A percentile compares a stretch with the other conserved stretches of the same genome.
Conservation (phyloP, 2,329 filamentous ascomycete species). For the Penicillium sclerotiorum region DNA sequence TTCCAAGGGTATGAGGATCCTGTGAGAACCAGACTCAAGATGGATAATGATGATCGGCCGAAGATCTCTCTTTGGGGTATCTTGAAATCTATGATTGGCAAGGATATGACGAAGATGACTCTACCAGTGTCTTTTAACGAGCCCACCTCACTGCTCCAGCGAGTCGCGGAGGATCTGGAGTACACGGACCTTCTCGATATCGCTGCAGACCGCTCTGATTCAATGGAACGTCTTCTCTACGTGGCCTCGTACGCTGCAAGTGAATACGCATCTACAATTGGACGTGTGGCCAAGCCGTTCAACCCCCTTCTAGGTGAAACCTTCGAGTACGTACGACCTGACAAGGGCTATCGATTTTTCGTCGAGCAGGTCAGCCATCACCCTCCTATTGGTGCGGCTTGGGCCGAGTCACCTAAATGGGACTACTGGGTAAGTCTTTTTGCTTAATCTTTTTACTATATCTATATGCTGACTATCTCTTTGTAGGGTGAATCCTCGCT, state of each 20-base stretch:
- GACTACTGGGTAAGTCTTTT: slow-evolving; percentile 79
- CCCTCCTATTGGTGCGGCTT: slow-evolving; percentile 89
- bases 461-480: slow-evolving; percentile 20
- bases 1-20: slow-evolving; percentile 93
- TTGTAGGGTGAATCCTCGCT: slow-evolving; percentile 83
- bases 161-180: slow-evolving; percentile 97
- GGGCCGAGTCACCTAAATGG: slow-evolving; percentile 91
- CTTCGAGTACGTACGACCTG: slow-evolving; percentile 91
- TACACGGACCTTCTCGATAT: slow-evolving; percentile 90
- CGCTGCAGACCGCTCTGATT: slow-evolving; percentile 81
- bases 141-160: slow-evolving; percentile 90
- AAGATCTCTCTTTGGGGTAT: slow-evolving; percentile 97
- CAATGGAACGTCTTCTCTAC: slow-evolving; percentile 89
- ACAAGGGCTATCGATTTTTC: slow-evolving; percentile 98
- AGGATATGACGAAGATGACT: slow-evolving; percentile 99
- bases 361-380: slow-evolving; percentile 98
- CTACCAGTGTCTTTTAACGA: slow-evolving; percentile 98
- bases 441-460: too few species aligned
- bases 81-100: slow-evolving; percentile 98
- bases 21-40: slow-evolving; percentile 74
- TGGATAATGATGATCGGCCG: slow-evolving; percentile 89
- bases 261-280: slow-evolving; percentile 95
- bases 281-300: slow-evolving; percentile 96
- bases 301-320: slow-evolving; percentile 96
- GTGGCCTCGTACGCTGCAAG: slow-evolving; percentile 94